Conservation (phyloP, 768 basidiomycete genomes). For the Calocybe gangraenosa region DNA sequence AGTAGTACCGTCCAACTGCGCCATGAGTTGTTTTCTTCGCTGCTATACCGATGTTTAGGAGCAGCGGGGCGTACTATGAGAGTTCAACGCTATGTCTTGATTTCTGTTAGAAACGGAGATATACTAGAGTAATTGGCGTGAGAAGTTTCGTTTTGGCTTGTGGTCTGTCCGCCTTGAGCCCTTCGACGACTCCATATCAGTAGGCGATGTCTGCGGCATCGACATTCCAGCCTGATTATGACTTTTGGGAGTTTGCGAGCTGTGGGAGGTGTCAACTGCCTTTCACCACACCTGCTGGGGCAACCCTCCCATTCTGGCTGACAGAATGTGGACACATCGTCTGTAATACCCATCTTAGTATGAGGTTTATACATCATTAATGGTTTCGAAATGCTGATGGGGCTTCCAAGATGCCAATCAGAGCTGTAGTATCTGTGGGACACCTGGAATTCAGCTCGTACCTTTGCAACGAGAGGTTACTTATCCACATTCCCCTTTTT, state of each 20-base stretch:
- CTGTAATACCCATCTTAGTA: slow-evolving; percentile 85
- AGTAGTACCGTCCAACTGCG: no score
- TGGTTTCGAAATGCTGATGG: background rate
- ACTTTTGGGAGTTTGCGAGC: slow-evolving; percentile 79
- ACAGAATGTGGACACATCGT: slow-evolving; percentile 86
- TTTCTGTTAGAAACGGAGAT: no score
- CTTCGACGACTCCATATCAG: no score
- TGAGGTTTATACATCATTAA: slow-evolving; percentile 12
- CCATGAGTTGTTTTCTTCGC: no score
- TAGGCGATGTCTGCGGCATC: slow-evolving; percentile 40
- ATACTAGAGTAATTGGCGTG: no score
- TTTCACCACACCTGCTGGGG: slow-evolving; percentile 49
- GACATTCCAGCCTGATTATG: slow-evolving; percentile 35
- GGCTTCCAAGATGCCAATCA: slow-evolving; percentile 58
- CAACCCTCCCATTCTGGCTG: slow-evolving; percentile 78
- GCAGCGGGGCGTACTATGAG: no score
- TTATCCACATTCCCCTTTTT: slow-evolving; percentile 13
- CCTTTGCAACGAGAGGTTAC: slow-evolving; percentile 73
- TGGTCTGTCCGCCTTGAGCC: no score
- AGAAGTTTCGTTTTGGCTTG: no score
- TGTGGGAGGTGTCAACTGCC: slow-evolving; percentile 70
- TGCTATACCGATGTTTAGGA: no score
- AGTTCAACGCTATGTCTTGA: no score
- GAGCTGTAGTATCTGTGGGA: slow-evolving; percentile 68
- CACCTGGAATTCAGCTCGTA: slow-evolving; percentile 58